Conservation (phyloP, 2,329 filamentous ascomycete genomes). For the Fusarium sp. region DNA sequence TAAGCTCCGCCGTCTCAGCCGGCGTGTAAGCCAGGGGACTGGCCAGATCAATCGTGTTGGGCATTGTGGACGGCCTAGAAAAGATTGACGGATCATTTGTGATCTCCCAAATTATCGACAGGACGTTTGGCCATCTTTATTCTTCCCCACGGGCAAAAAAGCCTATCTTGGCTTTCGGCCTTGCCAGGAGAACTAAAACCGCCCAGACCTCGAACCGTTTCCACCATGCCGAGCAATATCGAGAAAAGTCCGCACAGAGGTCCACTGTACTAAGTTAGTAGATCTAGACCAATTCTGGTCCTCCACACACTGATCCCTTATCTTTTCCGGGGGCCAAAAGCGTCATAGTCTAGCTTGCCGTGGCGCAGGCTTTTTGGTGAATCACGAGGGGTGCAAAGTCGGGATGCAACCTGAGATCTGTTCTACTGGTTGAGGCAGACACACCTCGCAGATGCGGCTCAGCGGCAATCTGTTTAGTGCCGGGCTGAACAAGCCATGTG, state of each 20-base stretch:
- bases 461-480: slow-evolving; percentile 13
- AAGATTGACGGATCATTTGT: not conserved
- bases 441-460: slow-evolving; percentile 30
- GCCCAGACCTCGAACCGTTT: not conserved
- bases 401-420: slow-evolving; percentile 6
- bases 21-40: slow-evolving; percentile 40
- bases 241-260: slow-evolving; percentile 31
- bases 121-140: not conserved
- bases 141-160: not conserved
- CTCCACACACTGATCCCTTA: slow-evolving; percentile 4
- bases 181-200: not conserved
- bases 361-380: slow-evolving; percentile 6
- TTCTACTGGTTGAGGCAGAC: not conserved
- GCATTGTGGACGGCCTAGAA: not conserved
- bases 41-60: slow-evolving; percentile 9
- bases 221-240: slow-evolving; percentile 34
- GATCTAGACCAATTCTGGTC: slow-evolving; percentile 10
- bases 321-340: slow-evolving; percentile 4
- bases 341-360: not conserved
- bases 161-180: slow-evolving; percentile 12
- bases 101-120: not conserved
- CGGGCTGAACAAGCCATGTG: not conserved
- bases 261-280: slow-evolving; percentile 23
- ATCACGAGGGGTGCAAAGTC: slow-evolving; percentile 14
- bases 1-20: slow-evolving; percentile 45